A percentile compares a stretch with the other conserved stretches of the same genome.
These are phyloP conservation scores for Parmales sp. DNA, from an alignment of 108 stramenopile genomes.

Conservation along the genomic window DNA sequence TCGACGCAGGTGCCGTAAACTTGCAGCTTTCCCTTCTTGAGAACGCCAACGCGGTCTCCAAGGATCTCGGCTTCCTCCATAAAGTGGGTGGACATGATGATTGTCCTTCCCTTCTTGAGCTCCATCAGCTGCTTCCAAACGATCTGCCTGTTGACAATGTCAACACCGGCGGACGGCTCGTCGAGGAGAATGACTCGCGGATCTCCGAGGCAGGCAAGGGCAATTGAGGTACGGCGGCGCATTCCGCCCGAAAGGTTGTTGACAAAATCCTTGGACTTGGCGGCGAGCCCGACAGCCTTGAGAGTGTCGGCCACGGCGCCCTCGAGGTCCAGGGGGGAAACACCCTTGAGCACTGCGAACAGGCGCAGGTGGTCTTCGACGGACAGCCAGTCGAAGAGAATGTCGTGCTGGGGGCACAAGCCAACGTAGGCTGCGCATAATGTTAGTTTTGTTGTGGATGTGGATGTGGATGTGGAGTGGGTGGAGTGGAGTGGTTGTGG, in stretches of 20 bases:
- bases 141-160: constrained; percentile 18
- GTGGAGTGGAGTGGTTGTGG: too few species aligned
- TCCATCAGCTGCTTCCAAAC: constrained; percentile 20
- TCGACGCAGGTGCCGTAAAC: constrained; percentile 38
- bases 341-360: neutral
- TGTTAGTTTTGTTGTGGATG: neutral
- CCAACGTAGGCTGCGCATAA: too few species aligned
- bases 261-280: constrained; percentile 29
- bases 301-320: constrained; percentile 4
- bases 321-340: neutral
- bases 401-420: constrained; percentile 20
- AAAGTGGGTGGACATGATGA: constrained; percentile 59
- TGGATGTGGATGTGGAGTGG: constrained; percentile 5
- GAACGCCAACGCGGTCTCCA: constrained; percentile 59
- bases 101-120: constrained; percentile 29
- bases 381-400: constrained; percentile 5
- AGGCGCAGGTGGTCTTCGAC: constrained; percentile 16
- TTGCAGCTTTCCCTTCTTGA: constrained; percentile 40
- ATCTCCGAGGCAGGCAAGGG: constrained; percentile 45
- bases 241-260: constrained; percentile 46
- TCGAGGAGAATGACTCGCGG: constrained; percentile 43
- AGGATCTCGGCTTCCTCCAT: constrained; percentile 66
- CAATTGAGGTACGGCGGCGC: constrained; percentile 52
- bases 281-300: constrained; percentile 38
- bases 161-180: constrained; percentile 42